Conservation (phyloP, 108 stramenopile species). For the Poteriospumella lacustris region DNA sequence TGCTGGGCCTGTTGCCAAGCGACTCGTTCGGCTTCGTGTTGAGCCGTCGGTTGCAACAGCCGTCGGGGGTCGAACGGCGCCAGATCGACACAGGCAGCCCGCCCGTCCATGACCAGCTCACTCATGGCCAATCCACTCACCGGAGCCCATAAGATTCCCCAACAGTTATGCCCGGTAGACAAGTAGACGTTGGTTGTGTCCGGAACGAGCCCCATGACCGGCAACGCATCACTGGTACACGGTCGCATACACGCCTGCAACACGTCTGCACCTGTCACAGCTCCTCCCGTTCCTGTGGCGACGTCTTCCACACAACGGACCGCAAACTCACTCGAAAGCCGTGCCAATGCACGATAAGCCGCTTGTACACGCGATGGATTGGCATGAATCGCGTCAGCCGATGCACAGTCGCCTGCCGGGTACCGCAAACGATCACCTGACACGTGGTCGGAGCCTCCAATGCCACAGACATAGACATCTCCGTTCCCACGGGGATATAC, state of each 20-base stretch:
- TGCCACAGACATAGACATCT: constrained; percentile 85
- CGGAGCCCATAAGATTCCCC: constrained; percentile 95
- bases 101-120: constrained; percentile 76
- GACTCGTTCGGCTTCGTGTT: too few species aligned
- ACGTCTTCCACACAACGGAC: too few species aligned
- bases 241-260: constrained; percentile 63
- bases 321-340: too few species aligned
- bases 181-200: constrained; percentile 73
- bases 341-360: constrained; percentile 42
- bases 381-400: constrained; percentile 60
- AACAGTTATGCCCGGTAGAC: constrained; percentile 91
- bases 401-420: constrained; percentile 62
- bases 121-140: constrained; percentile 76
- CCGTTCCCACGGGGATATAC: constrained; percentile 33
- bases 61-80: constrained; percentile 44
- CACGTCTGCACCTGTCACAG: neutral
- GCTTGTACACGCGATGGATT: constrained; percentile 72
- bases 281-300: too few species aligned
- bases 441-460: constrained; percentile 75
- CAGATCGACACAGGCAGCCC: constrained; percentile 38
- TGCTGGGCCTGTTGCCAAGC: too few species aligned
- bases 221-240: constrained; percentile 73
- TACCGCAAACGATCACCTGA: constrained; percentile 54
- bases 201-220: constrained; percentile 80
- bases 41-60: too few species aligned